Evolutionary conservation across 257 asterid genomes (phyloP).

Genomic region (Thymus quinquecostatus): DNA sequence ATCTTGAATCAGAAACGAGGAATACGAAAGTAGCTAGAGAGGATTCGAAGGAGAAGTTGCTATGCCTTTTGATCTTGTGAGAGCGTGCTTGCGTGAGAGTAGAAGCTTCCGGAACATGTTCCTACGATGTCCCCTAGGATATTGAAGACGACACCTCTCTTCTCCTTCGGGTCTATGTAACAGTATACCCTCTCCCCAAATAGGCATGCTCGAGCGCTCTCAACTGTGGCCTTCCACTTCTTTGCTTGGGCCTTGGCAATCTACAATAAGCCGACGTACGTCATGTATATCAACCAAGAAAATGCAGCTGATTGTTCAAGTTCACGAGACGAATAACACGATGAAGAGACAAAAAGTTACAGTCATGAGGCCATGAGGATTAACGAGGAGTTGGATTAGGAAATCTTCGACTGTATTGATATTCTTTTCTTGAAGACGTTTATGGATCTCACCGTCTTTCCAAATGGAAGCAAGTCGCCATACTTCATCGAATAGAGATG

Average conservation of each 20-base stretch:
- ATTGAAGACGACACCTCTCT: slow-evolving; percentile 44
- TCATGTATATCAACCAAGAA: background rate
- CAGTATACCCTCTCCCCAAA: slow-evolving; percentile 36
- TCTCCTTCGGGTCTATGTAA: slow-evolving; percentile 30
- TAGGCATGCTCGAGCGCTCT: slow-evolving; percentile 55
- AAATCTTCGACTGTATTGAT: slow-evolving; percentile 56
- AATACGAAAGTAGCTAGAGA: background rate
- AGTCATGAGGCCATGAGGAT: slow-evolving; percentile 45
- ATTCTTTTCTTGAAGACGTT: slow-evolving; percentile 30
- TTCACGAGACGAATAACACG: no score
- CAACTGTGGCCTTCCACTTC: slow-evolving; percentile 44
- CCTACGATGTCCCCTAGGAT: slow-evolving; percentile 47
- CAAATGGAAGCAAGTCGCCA: slow-evolving; percentile 41
- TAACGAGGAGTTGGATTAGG: slow-evolving; percentile 43
- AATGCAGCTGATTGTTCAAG: background rate
- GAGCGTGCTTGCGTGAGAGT: slow-evolving; percentile 27
- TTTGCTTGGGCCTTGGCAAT: slow-evolving; percentile 33
- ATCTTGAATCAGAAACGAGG: background rate
- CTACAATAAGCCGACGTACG: slow-evolving; percentile 29
- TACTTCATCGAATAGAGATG: slow-evolving; percentile 52
- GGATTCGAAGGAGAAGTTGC: background rate
- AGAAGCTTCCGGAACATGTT: slow-evolving; percentile 25
- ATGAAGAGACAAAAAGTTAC: slow-evolving; percentile 37
- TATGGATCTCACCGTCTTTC: slow-evolving; percentile 31
- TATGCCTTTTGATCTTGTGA: slow-evolving; percentile 51